phyloP scores from a whole-genome alignment of 1,284 basidiomycete genomes.

The Somion occarium region DNA sequence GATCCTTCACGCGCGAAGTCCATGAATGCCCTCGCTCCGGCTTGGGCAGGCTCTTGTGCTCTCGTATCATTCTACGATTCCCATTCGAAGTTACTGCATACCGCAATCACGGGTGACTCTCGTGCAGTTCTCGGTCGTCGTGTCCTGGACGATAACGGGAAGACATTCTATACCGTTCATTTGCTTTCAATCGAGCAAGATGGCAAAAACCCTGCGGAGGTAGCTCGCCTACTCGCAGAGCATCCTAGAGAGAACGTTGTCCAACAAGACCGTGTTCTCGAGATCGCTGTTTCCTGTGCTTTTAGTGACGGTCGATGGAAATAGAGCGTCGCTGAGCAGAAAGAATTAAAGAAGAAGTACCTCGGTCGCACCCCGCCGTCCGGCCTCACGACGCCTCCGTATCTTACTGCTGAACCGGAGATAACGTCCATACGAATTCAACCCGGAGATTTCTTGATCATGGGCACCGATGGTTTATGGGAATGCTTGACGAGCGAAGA shows the following conservation, averaged over 20 bases:
- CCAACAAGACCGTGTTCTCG: conserved; percentile 37
- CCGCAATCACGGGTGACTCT: conserved; percentile 54
- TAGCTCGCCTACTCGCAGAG: conserved; percentile 31
- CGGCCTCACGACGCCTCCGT: conserved; percentile 39
- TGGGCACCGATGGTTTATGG: conserved; percentile 57
- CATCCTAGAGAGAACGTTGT: conserved; percentile 35
- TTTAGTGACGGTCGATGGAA: conserved; percentile 51
- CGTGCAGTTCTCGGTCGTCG: conserved; percentile 58
- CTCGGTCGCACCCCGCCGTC: conserved; percentile 27
- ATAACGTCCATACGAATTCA: conserved; percentile 32
- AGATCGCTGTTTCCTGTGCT: conserved; percentile 41
- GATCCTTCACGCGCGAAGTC: conserved; percentile 15
- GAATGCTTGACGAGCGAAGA: conserved; percentile 54
- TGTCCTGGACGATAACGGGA: conserved; percentile 23
- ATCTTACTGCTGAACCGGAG: conserved; percentile 56
- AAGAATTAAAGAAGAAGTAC: conserved; percentile 28
- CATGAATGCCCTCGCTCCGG: conserved; percentile 22
- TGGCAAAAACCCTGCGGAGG: conserved; percentile 36
- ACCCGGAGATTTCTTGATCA: conserved; percentile 50
- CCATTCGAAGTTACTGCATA: conserved; percentile 34
- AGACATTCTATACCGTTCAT: conserved; percentile 42
- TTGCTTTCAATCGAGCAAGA: conserved; percentile 53
- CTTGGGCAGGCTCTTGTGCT: conserved; percentile 34
- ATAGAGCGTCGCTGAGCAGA: conserved; percentile 34
- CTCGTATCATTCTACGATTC: conserved; percentile 44